Evolutionary conservation across 495 filamentous ascomycete genomes (phyloP).

Genomic region (Amphirosellinia nigrospora): DNA sequence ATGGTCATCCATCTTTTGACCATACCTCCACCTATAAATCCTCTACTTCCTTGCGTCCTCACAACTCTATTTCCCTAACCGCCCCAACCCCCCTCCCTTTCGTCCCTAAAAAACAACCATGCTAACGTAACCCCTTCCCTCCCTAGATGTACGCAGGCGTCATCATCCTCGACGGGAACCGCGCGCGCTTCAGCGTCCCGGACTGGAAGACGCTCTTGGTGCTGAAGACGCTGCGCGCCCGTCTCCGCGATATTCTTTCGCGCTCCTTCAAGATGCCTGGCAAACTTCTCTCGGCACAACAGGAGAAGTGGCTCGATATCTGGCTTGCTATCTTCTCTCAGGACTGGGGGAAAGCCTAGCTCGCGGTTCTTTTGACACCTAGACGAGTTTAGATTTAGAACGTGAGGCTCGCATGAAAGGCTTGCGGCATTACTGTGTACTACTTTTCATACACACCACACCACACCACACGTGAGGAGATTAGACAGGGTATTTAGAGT

Average conservation of each 20-base stretch:
- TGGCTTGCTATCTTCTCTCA: conserved; percentile 61
- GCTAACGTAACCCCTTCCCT: too few relatives aligned
- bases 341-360: conserved; percentile 30
- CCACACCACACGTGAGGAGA: too few relatives aligned
- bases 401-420: too few relatives aligned
- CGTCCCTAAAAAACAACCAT: too few relatives aligned
- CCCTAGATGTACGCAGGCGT: conserved; percentile 89
- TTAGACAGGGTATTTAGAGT: too few relatives aligned
- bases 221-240: conserved; percentile 73
- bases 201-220: conserved; percentile 92
- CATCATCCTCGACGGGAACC: conserved; percentile 81
- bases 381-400: neutral
- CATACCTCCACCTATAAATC: neutral
- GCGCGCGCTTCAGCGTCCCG: conserved; percentile 82
- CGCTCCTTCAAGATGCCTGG: conserved; percentile 74
- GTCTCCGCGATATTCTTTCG: conserved; percentile 73
- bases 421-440: too few relatives aligned
- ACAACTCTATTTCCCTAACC: too few relatives aligned
- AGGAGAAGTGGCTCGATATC: conserved; percentile 75
- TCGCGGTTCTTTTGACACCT: neutral
- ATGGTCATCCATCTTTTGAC: neutral
- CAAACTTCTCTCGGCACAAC: conserved; percentile 68
- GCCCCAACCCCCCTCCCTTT: too few relatives aligned
- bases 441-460: too few relatives aligned
- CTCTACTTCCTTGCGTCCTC: too few relatives aligned